Evolutionary conservation across 1,284 basidiomycete genomes (phyloP).

Genomic region (Sanguinoderma infundibulare): DNA sequence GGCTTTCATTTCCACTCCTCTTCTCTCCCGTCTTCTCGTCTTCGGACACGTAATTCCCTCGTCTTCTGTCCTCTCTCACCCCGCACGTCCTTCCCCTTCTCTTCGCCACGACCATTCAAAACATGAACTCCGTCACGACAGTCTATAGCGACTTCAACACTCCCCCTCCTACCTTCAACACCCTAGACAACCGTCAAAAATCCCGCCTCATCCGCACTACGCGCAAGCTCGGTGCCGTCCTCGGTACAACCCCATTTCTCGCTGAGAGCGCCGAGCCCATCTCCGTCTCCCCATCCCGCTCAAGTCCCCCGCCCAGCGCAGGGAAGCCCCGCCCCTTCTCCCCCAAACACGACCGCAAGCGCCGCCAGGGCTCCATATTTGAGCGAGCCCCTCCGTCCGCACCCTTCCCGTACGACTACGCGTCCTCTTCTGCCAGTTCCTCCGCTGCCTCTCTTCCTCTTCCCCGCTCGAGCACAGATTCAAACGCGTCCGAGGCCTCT

Average conservation of each 20-base stretch:
- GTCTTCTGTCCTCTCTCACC: too few species aligned
- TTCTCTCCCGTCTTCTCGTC: not conserved
- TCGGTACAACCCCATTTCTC: slow-evolving; percentile 59
- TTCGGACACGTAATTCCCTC: not conserved
- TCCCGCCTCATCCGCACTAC: slow-evolving; percentile 60
- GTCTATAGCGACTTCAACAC: not conserved
- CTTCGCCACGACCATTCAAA: not conserved
- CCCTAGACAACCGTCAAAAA: slow-evolving; percentile 51
- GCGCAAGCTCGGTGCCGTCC: slow-evolving; percentile 59
- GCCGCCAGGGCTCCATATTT: slow-evolving; percentile 41
- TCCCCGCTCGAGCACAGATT: slow-evolving; percentile 28
- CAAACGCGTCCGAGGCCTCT: slow-evolving; percentile 13
- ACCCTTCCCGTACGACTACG: slow-evolving; percentile 23
- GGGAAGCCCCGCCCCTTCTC: slow-evolving; percentile 31
- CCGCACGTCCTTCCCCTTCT: not conserved
- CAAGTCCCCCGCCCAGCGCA: not conserved
- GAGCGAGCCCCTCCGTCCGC: slow-evolving; percentile 20
- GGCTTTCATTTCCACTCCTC: not conserved
- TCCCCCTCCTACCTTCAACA: slow-evolving; percentile 51
- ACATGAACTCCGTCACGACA: not conserved
- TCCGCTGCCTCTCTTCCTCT: slow-evolving; percentile 36
- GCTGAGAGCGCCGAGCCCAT: slow-evolving; percentile 40
- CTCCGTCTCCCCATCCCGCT: slow-evolving; percentile 14
- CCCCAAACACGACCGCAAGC: slow-evolving; percentile 19
- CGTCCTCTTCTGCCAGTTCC: slow-evolving; percentile 35